Base-by-base conservation (phyloP, 352 stramenopile species). In the Phytopythium oedochilum region DNA sequence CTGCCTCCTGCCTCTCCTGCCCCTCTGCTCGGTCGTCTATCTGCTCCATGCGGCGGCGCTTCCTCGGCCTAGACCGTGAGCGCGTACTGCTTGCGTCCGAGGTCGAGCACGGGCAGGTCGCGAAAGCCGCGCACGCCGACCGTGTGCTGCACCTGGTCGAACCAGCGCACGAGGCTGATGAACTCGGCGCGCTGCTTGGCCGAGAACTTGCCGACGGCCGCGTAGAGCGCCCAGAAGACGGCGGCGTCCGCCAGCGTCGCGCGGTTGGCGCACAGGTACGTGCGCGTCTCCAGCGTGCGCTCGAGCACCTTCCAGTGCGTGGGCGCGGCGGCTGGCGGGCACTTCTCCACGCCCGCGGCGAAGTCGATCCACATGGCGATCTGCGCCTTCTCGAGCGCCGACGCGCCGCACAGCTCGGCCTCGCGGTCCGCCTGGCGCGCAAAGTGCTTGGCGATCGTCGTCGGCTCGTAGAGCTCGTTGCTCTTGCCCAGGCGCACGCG, bases 101-200 rank as follows among this genome's bases (percentile, higher is more conserved):
- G 39, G 40, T 79, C 63, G 53, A 94, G 39, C 57, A 94, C 57
- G 31, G 88, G 78, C 40, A 88, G 64, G 60, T 78, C 68, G n/a
- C 66, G 73, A 87, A 94, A 94, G 47, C 84, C 84, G 20, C 75
- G 82, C 46, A 94, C 79, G 60, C 84, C 84, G 44, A 70, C 82
- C 53, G 84, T 91, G 76, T 92, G 81, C 63, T 94, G 84, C 40
- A 94, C 60, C 67, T 94, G 84, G 69, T 94, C 79, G 55, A 94
- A 94, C 84, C 84, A 94, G 64, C 84, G 84, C 60, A 77, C 68
- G 42, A 94, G 60, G 66, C 82, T 84, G 25, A 58, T 50, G 51
- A 72, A 78, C 60, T 87, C 68, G 34, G 66, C 58, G 35, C 70
- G 70, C 59, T 90, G 74, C 32, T 55, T 57, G 11, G 43, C 36